Conservation (phyloP, 352 stramenopile species). For the Pythium grandisporangium region DNA sequence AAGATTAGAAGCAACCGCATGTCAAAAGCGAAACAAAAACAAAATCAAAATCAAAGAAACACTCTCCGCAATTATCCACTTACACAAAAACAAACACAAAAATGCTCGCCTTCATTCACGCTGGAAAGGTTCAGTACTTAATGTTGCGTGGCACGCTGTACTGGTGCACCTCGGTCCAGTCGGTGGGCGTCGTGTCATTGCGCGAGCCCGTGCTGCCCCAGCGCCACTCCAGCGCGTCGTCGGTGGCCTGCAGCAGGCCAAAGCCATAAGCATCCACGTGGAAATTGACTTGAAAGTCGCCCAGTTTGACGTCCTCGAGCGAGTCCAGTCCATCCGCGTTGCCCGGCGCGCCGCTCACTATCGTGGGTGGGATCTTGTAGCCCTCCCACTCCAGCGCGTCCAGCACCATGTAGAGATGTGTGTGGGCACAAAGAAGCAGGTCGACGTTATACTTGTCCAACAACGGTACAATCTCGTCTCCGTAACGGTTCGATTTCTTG, state of each 20-base stretch:
- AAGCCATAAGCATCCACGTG: constrained; percentile 3
- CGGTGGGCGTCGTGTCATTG: background rate
- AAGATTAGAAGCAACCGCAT: too few species aligned
- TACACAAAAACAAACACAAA: too few species aligned
- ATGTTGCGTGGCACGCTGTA: background rate
- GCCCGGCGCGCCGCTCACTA: constrained; percentile 6
- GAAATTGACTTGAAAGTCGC: constrained; percentile 4
- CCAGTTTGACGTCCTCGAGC: constrained; percentile 1
- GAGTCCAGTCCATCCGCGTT: constrained; percentile 3
- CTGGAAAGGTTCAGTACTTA: background rate
- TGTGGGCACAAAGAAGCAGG: constrained; percentile 6
- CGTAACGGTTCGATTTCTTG: constrained; percentile 4
- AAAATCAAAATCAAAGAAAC: too few species aligned
- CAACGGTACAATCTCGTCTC: constrained; percentile 5
- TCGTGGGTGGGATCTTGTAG: constrained; percentile 8
- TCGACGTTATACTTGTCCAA: constrained; percentile 10
- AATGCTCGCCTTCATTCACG: background rate
- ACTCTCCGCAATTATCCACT: too few species aligned
- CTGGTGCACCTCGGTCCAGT: constrained; percentile 2
- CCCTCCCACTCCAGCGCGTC: constrained; percentile 2
- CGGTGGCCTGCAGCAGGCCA: constrained; percentile 5
- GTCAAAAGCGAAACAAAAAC: too few species aligned
- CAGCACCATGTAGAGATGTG: constrained; percentile 6
- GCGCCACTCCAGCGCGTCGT: constrained; percentile 1
- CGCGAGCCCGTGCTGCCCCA: background rate